phyloP scores from a whole-genome alignment of 2,329 filamentous ascomycete genomes.

The Aspergillus intermedius region DNA sequence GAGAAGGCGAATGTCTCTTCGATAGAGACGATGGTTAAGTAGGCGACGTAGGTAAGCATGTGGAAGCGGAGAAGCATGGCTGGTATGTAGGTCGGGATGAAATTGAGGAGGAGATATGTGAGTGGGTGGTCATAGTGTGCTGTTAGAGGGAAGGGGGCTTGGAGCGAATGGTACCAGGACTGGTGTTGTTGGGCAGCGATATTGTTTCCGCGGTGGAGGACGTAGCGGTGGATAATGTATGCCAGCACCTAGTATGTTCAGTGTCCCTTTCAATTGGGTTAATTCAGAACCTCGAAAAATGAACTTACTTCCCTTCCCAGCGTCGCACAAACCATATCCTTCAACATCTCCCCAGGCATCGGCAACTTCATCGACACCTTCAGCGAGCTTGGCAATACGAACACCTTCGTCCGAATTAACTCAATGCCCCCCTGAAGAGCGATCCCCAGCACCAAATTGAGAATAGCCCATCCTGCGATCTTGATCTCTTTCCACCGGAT shows the following conservation, averaged over 20 bases:
- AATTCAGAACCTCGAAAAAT: not conserved
- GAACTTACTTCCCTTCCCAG: conserved; percentile 50
- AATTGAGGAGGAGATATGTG: conserved; percentile 48
- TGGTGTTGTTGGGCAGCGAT: conserved; percentile 49
- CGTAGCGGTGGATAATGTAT: conserved; percentile 67
- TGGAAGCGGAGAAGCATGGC: conserved; percentile 54
- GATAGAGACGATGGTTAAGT: conserved; percentile 49
- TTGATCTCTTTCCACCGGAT: conserved; percentile 41
- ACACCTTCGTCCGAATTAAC: conserved; percentile 45
- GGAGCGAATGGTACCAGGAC: conserved; percentile 52
- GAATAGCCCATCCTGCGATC: conserved; percentile 48
- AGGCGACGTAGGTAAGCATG: conserved; percentile 53
- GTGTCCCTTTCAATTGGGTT: not conserved
- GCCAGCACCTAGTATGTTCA: conserved; percentile 17
- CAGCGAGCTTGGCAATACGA: conserved; percentile 50
- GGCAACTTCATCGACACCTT: conserved; percentile 55
- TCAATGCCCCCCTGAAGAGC: conserved; percentile 53
- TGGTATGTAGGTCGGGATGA: conserved; percentile 52
- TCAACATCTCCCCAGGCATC: conserved; percentile 55
- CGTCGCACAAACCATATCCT: conserved; percentile 49
- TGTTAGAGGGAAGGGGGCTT: conserved; percentile 49
- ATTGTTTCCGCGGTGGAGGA: conserved; percentile 57
- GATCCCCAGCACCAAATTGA: conserved; percentile 51
- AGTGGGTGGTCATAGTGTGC: conserved; percentile 57
- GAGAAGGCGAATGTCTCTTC: conserved; percentile 57